Base-by-base conservation (phyloP, 1,284 basidiomycete species). In the Malassezia yamatoensis region DNA sequence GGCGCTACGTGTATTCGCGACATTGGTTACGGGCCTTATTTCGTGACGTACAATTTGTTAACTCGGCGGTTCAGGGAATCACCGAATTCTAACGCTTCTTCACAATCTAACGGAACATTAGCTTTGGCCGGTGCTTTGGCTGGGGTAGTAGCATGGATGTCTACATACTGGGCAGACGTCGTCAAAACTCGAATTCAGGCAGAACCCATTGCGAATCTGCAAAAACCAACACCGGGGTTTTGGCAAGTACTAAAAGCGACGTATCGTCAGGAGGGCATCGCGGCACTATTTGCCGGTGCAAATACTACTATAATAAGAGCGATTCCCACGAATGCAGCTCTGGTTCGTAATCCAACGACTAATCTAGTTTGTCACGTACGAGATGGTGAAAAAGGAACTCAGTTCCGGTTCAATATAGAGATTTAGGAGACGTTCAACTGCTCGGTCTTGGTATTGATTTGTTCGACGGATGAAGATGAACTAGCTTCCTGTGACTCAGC, bases 181-280 rank as follows among this genome's bases (percentile, higher is more conserved):
- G 43, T 72, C 62, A 72, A 72, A 55, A 72, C 69, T 24, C 59
- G 63, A 18, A 62, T 72, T 18, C 69, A 72, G 42, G 68, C 67
- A 5, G n/a, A 15, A 33, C 46, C 46, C 1, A 24, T 24, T n/a
- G 21, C 15, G 7, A 12, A 16, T 13, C 16, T 29, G 7, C 45
- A 35, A 2, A 16, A 32, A 18, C 41, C 12, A 12, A 43, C 41
- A 32, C 41, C 41, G n/a, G 13, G 43, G 1, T 45, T 45, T 13
- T 65, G 42, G 58, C 53, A 49, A n/a, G 47, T 3, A 55, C 58
- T 3, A 58, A 58, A 7, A 50, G 40, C 52, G 10, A 66, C 63
- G 33, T 64, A 57, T 34, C 12, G n/a, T 4, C 40, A 59, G 5
- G 67, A 66, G 7, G 68, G 68, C 1, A 49, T 41, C 41, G 51